A percentile compares a stretch with the other conserved stretches of the same genome.
Conservation (phyloP, 495 filamentous ascomycete species). For the Talaromyces borbonicus region DNA sequence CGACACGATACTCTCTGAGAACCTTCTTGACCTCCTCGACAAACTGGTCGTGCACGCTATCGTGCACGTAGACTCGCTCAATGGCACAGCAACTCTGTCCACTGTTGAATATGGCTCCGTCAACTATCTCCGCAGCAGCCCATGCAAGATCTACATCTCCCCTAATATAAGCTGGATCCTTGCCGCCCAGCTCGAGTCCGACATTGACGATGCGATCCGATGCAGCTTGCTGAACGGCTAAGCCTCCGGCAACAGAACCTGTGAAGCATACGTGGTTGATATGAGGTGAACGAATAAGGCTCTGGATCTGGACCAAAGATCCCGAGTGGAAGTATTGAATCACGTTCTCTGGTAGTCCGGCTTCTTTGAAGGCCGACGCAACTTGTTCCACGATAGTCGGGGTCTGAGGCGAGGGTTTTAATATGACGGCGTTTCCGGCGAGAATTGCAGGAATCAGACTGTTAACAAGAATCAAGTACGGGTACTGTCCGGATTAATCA, state of each 20-base stretch:
- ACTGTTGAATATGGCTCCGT: slow-evolving; percentile 91
- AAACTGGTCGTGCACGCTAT: slow-evolving; percentile 70
- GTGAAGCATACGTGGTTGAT: slow-evolving; percentile 80
- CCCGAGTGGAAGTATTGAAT: slow-evolving; percentile 88
- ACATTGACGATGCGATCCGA: slow-evolving; percentile 72
- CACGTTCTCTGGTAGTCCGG: slow-evolving; percentile 69
- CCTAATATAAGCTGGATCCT: slow-evolving; percentile 84
- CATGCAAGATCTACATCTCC: slow-evolving; percentile 78
- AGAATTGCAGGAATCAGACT: slow-evolving; percentile 80
- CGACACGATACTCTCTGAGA: slow-evolving; percentile 79
- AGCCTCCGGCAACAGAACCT: slow-evolving; percentile 79
- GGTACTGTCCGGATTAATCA: slow-evolving; percentile 50
- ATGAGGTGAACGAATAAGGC: slow-evolving; percentile 60
- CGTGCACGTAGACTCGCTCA: slow-evolving; percentile 87
- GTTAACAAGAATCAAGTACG: slow-evolving; percentile 85
- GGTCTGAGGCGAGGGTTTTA: slow-evolving; percentile 91
- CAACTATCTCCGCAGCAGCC: slow-evolving; percentile 88
- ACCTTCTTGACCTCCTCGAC: slow-evolving; percentile 69
- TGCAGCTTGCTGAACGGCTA: slow-evolving; percentile 76
- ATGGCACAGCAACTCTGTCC: slow-evolving; percentile 94
- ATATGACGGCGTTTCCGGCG: slow-evolving; percentile 76
- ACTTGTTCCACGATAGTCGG: slow-evolving; percentile 82
- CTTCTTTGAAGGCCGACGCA: slow-evolving; percentile 60
- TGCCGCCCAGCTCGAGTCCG: slow-evolving; percentile 82
- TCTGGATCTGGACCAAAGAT: slow-evolving; percentile 57